Evolutionary conservation across 345 rosid genomes (phyloP).

Genomic region (Carallia pectinifolia): DNA sequence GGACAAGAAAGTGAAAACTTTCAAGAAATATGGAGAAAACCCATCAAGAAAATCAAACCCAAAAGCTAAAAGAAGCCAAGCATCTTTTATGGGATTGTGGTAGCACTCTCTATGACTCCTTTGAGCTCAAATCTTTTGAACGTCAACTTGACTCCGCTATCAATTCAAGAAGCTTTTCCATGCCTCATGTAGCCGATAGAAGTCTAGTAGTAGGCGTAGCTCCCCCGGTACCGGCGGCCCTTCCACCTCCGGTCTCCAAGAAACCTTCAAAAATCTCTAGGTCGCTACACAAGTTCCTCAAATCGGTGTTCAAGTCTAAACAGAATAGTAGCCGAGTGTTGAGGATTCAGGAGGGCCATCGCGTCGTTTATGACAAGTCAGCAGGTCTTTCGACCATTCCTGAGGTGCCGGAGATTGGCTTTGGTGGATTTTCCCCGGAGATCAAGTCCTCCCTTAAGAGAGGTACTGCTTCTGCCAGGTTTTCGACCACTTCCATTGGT

Average conservation of each 20-base stretch:
- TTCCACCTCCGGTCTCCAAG: constrained; percentile 24
- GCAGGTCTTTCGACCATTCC: constrained; percentile 81
- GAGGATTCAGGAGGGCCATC: constrained; percentile 26
- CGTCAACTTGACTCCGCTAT: constrained; percentile 77
- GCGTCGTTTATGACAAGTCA: constrained; percentile 55
- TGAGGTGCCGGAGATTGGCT: constrained; percentile 69
- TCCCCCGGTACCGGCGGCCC: constrained; percentile 14
- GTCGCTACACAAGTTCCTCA: constrained; percentile 52
- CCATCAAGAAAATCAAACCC: constrained; percentile 7
- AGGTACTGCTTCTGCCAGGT: constrained; percentile 57
- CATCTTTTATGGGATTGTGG: constrained; percentile 72
- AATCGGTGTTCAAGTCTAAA: constrained; percentile 51
- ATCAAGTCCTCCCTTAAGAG: constrained; percentile 45
- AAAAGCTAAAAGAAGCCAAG: constrained; percentile 4
- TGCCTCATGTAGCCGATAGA: constrained; percentile 48
- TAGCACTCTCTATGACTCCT: constrained; percentile 79
- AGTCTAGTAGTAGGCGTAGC: background rate
- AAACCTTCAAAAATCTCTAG: constrained; percentile 62
- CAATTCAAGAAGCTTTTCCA: constrained; percentile 53
- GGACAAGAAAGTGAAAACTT: constrained; percentile 9
- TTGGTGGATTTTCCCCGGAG: constrained; percentile 55
- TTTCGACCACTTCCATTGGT: constrained; percentile 31
- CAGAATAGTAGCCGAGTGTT: constrained; percentile 23
- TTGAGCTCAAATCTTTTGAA: constrained; percentile 73
- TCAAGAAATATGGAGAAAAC: constrained; percentile 4